Evolutionary conservation across 176 grass and related monocot species (phyloP).

Genomic region (Eleusine indica): DNA sequence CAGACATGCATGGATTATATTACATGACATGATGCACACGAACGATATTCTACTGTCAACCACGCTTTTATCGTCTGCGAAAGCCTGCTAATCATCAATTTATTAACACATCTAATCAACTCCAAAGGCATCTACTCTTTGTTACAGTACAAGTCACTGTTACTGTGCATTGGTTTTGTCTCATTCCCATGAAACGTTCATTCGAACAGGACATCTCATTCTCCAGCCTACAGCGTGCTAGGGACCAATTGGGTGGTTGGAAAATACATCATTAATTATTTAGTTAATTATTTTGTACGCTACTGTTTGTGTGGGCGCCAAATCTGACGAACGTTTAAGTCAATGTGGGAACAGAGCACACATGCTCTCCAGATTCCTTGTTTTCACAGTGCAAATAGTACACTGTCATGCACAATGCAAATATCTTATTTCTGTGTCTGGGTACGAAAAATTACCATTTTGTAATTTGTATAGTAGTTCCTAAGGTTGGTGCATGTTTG

Average conservation of each 20-base stretch:
- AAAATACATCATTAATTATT: slow-evolving; percentile 16
- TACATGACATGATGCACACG: slow-evolving; percentile 18
- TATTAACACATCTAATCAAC: background rate
- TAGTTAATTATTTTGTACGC: slow-evolving; percentile 19
- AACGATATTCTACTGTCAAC: background rate
- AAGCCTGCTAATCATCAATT: slow-evolving; percentile 17
- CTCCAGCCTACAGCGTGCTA: background rate
- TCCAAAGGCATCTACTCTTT: slow-evolving; percentile 5
- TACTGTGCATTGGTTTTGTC: slow-evolving; percentile 31
- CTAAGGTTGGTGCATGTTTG: slow-evolving; percentile 41
- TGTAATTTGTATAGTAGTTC: background rate
- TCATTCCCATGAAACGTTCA: slow-evolving; percentile 20
- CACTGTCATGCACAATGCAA: slow-evolving; percentile 5
- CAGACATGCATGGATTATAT: background rate
- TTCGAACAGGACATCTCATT: slow-evolving; percentile 23
- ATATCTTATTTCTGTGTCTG: background rate
- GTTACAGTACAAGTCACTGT: background rate
- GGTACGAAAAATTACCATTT: background rate
- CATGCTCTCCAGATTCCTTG: slow-evolving; percentile 28
- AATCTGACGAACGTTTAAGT: slow-evolving; percentile 33
- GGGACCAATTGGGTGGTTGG: slow-evolving; percentile 30
- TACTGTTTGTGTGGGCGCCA: slow-evolving; percentile 32
- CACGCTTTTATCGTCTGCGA: slow-evolving; percentile 3
- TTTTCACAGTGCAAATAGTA: slow-evolving; percentile 8
- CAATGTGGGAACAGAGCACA: slow-evolving; percentile 37